Evolutionary conservation across 1,284 basidiomycete genomes (phyloP), one percentile per base, ranked within the genome.

Genomic region (Athelia sp.): DNA sequence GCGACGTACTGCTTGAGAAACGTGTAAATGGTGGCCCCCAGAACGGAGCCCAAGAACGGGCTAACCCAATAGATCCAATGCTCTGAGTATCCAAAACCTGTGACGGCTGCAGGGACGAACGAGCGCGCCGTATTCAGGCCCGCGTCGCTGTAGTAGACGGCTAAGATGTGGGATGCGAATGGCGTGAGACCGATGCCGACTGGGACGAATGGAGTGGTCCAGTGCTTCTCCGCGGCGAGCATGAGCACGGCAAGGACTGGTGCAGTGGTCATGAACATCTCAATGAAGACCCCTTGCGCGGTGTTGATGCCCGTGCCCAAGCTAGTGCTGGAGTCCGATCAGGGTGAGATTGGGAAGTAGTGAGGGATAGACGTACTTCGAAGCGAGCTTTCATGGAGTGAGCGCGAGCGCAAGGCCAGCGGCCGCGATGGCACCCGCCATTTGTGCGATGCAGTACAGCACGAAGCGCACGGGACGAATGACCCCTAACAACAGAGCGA

Each of bases 41-140:
- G n/a, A n/a, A n/a, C n/a, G n/a, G n/a, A n/a, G n/a, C 85, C 84
- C 21, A 85, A 65, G 50, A 73, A 73, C 0, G 82, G 82, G 32
- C 83, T 82, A 18, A 82, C 62, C 82, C 82, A 84, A 56, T 81
- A 79, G 74, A 82, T 75, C 84, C 84, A 87, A 51, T 87, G 85
- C 18, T 72, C 63, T 18, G 63, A 54, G 31, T 66, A 59, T 1
- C 69, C 64, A 60, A 88, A 89, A 6, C 78, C 76, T 1, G 77
- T 72, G 36, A 90, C 72, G 14, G 81, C 82, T 2, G 86, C 83
- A 0, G 88, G 88, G 1, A 87, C 88, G 61, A 90, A 89, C 0
- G 85, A 69, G 54, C 87, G 76, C 14, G 88, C 87, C 1, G 84
- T 82, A 60, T 90, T 90, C 75, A 81, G 77, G 14, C 71, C 73